A percentile compares a stretch with the other conserved stretches of the same genome.
Evolutionary conservation across 2,329 filamentous ascomycete species (phyloP).

Genomic region (Didymella lethalis): DNA sequence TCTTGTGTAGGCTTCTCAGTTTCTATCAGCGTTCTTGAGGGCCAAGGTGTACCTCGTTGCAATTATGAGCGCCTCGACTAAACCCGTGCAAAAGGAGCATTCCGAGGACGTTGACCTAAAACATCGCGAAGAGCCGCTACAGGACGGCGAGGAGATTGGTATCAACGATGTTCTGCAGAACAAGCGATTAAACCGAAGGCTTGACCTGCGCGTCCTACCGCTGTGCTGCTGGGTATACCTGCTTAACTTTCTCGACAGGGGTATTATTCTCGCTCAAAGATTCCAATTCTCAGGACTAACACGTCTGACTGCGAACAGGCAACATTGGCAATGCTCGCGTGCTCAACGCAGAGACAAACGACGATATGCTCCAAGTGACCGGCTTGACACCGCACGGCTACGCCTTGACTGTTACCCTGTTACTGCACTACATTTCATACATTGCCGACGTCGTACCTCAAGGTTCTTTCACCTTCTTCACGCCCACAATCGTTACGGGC

Average conservation of each 20-base stretch:
- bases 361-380: slow-evolving; percentile 70
- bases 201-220: slow-evolving; percentile 68
- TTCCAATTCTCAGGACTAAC: not conserved
- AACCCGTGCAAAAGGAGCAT: slow-evolving; percentile 5
- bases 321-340: slow-evolving; percentile 69
- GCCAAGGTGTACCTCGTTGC: not conserved
- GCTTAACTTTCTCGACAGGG: slow-evolving; percentile 65
- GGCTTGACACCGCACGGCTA: slow-evolving; percentile 68
- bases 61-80: slow-evolving; percentile 2
- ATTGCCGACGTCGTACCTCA: slow-evolving; percentile 42
- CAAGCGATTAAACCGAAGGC: slow-evolving; percentile 4
- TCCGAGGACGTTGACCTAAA: slow-evolving; percentile 7
- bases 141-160: slow-evolving; percentile 5
- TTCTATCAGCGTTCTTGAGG: not conserved
- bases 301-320: slow-evolving; percentile 51
- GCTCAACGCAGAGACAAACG: slow-evolving; percentile 65
- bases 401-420: slow-evolving; percentile 37
- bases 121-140: not conserved
- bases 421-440: slow-evolving; percentile 46
- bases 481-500: slow-evolving; percentile 55
- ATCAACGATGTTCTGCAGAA: slow-evolving; percentile 10
- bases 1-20: not conserved
- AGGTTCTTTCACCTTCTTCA: slow-evolving; percentile 52
- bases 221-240: slow-evolving; percentile 71
- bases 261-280: not conserved